Evolutionary conservation across 768 basidiomycete genomes (phyloP).

Genomic region (Naematelia encephala): DNA sequence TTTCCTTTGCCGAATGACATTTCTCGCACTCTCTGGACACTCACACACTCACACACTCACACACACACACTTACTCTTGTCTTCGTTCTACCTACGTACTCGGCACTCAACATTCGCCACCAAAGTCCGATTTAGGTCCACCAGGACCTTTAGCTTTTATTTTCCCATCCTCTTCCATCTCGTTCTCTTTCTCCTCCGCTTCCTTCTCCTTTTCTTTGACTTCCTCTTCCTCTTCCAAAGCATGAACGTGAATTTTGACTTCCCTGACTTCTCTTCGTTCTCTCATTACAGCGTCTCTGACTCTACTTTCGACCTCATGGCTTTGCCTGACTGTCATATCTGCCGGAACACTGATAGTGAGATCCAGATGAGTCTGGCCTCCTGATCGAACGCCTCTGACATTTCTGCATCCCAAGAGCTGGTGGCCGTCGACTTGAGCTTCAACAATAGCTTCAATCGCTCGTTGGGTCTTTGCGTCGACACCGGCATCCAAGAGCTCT

Average conservation of each 20-base stretch:
- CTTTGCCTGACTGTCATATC: conserved; percentile 60
- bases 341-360: conserved; percentile 68
- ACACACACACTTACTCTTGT: no score
- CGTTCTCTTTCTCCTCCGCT: not conserved
- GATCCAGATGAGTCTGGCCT: conserved; percentile 76
- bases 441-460: conserved; percentile 61
- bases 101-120: conserved; percentile 4
- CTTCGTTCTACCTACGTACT: no score
- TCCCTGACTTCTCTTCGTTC: conserved; percentile 51
- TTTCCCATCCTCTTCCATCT: not conserved
- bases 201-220: not conserved
- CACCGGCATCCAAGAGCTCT: conserved; percentile 80
- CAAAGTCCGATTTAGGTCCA: conserved; percentile 36
- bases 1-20: no score
- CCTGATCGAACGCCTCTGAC: conserved; percentile 49
- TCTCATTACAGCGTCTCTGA: conserved; percentile 51
- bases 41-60: no score
- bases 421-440: conserved; percentile 55
- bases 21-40: no score
- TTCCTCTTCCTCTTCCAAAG: not conserved
- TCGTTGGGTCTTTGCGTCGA: conserved; percentile 59
- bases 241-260: conserved; percentile 50
- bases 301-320: conserved; percentile 62
- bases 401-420: conserved; percentile 42
- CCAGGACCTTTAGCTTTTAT: not conserved